phyloP scores from a whole-genome alignment of 345 rosid species.

The Gossypium sturtianum region DNA sequence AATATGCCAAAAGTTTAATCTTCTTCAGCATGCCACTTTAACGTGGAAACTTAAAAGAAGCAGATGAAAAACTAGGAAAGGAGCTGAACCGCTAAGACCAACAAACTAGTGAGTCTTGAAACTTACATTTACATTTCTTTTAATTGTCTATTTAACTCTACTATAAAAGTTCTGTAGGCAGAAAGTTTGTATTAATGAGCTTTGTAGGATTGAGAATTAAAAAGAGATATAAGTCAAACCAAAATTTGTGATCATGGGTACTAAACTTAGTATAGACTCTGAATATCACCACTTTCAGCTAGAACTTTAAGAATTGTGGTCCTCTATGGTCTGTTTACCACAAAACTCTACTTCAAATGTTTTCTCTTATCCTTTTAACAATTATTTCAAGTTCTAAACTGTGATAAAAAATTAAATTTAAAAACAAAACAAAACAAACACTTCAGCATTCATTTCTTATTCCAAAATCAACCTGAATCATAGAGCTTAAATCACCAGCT shows the following conservation, averaged over 20 bases:
- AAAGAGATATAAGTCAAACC: neutral
- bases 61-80: neutral
- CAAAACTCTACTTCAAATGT: neutral
- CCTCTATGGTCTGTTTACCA: neutral
- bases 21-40: neutral
- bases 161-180: neutral
- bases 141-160: neutral
- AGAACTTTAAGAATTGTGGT: neutral
- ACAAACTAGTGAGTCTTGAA: neutral
- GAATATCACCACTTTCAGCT: neutral
- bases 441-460: neutral
- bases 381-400: neutral
- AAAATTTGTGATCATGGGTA: neutral
- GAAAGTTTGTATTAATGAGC: neutral
- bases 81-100: neutral
- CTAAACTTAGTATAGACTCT: neutral
- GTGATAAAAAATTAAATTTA: neutral
- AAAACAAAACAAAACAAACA: neutral
- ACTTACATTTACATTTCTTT: neutral
- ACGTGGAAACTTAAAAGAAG: neutral
- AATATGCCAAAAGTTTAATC: neutral
- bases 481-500: neutral
- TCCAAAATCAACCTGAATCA: neutral
- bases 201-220: neutral
- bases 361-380: neutral